phyloP scores from a whole-genome alignment of 441 rosid genomes.

The Euphorbia celastroides region DNA sequence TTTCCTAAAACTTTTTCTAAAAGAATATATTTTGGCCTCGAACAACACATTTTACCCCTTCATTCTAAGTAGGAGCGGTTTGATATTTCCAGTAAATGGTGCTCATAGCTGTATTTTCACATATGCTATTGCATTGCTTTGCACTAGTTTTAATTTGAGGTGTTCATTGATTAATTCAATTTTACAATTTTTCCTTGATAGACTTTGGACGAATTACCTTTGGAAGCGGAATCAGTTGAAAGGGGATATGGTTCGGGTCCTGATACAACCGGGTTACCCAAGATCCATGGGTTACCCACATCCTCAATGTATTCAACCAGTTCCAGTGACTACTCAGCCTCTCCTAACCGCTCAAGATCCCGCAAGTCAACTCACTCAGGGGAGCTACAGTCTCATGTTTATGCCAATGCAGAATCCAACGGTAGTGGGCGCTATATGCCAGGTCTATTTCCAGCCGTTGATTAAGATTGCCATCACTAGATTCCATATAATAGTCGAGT shows the following conservation, averaged over 20 bases:
- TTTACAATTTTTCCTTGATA: slow-evolving; percentile 22
- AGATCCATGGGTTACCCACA: slow-evolving; percentile 64
- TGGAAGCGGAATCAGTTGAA: slow-evolving; percentile 91
- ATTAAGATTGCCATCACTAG: slow-evolving; percentile 22
- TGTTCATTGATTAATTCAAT: neutral
- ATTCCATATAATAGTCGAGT: slow-evolving; percentile 7
- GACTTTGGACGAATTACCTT: slow-evolving; percentile 95
- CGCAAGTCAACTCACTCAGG: slow-evolving; percentile 65
- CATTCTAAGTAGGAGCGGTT: no score
- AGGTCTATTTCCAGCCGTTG: slow-evolving; percentile 34
- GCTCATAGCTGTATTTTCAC: neutral
- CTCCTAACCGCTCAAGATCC: slow-evolving; percentile 47
- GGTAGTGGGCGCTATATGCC: slow-evolving; percentile 52
- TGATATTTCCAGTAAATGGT: no score
- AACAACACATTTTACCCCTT: no score
- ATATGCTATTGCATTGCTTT: neutral
- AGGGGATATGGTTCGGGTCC: slow-evolving; percentile 64
- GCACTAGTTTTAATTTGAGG: neutral
- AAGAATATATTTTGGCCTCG: no score
- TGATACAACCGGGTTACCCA: slow-evolving; percentile 73
- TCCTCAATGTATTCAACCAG: slow-evolving; percentile 58
- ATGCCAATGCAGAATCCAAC: slow-evolving; percentile 42
- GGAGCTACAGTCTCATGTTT: slow-evolving; percentile 46
- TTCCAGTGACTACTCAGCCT: slow-evolving; percentile 39
- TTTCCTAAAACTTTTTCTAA: no score